These are phyloP conservation scores for Starmerella bombicola DNA, from an alignment of 805 yeast genomes.

Conservation along the genomic window DNA sequence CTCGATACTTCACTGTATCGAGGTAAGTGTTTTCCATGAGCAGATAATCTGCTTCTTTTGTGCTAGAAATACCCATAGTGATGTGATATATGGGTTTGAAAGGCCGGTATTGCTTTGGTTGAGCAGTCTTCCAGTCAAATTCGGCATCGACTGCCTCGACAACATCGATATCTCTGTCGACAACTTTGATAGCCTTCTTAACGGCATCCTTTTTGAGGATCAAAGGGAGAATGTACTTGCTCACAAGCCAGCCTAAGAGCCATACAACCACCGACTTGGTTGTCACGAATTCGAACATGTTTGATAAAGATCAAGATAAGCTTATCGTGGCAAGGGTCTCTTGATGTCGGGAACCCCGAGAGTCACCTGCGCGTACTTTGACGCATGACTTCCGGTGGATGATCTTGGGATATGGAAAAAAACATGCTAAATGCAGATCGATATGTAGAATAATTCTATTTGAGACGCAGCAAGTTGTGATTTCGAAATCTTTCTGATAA, in stretches of 20 bases:
- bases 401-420: no score
- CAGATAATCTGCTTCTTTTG: constrained; percentile 43
- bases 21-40: constrained; percentile 43
- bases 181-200: constrained; percentile 11
- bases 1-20: constrained; percentile 30
- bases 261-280: constrained; percentile 7
- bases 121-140: constrained; percentile 9
- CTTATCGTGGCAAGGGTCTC: no score
- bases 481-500: no score
- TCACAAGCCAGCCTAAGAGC: constrained; percentile 3
- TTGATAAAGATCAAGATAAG: no score
- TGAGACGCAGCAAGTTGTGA: no score
- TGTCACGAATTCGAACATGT: constrained; percentile 17
- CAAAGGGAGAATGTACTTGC: constrained; percentile 10
- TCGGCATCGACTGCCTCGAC: constrained; percentile 9
- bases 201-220: constrained; percentile 5
- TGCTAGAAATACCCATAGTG: constrained; percentile 48
- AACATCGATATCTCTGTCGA: constrained; percentile 12
- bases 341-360: no score
- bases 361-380: no score
- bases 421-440: no score
- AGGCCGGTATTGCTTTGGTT: constrained; percentile 35
- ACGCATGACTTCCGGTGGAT: no score
- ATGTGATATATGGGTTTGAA: constrained; percentile 47
- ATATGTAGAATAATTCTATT: no score